Evolutionary conservation across 306 rosid genomes (phyloP).

Genomic region (Adenanthera pavonina): DNA sequence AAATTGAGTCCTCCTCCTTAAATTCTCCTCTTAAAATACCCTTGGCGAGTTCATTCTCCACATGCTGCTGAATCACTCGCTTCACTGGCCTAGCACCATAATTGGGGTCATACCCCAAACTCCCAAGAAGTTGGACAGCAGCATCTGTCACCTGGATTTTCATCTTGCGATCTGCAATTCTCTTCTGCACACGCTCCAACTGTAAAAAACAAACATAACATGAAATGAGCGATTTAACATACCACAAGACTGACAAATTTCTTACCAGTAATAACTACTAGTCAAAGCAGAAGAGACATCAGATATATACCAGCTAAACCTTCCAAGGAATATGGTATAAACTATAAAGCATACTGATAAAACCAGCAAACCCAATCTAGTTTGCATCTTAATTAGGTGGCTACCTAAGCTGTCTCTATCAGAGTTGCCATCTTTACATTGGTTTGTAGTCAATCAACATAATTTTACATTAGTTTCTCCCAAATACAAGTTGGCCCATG

Average conservation of each 20-base stretch:
- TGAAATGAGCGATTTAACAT: not conserved
- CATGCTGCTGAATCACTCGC: constrained; percentile 91
- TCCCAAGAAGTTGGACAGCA: constrained; percentile 85
- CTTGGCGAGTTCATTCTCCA: constrained; percentile 93
- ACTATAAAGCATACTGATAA: not conserved
- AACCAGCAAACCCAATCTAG: not conserved
- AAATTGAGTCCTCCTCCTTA: constrained; percentile 75
- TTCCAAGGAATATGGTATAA: not conserved
- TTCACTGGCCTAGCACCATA: constrained; percentile 98
- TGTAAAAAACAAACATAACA: constrained; percentile 32
- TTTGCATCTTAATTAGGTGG: not conserved
- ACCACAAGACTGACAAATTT: not conserved
- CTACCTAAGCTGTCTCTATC: not conserved
- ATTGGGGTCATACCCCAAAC: constrained; percentile 91
- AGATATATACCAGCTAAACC: not conserved
- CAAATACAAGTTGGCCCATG: not conserved
- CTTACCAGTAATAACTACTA: not conserved
- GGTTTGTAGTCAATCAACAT: not conserved
- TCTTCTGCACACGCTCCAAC: constrained; percentile 91
- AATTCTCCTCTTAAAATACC: constrained; percentile 95
- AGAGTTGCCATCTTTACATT: not conserved
- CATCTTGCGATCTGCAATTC: constrained; percentile 91
- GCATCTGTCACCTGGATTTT: constrained; percentile 73
- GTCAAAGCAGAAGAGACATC: not conserved
- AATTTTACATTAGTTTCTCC: not conserved